These are phyloP conservation scores for Elaeis oleifera DNA, from an alignment of 202 grass and related monocot species.

Conservation along the genomic window DNA sequence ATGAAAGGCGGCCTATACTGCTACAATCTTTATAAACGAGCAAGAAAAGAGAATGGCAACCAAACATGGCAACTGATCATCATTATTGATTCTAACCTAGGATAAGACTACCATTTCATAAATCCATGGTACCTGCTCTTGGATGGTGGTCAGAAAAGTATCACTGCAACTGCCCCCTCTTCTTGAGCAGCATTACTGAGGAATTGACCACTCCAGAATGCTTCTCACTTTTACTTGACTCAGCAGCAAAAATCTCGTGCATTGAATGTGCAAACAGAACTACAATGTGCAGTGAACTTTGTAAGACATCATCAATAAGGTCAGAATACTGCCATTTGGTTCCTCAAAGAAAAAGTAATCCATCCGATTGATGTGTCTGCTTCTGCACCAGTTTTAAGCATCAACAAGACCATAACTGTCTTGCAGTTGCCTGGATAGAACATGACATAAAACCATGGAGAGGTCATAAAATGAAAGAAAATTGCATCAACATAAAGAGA, in stretches of 20 bases:
- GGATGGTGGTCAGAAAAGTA: constrained; percentile 41
- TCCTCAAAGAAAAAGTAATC: constrained; percentile 26
- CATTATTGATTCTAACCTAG: constrained; percentile 63
- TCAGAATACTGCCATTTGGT: constrained; percentile 44
- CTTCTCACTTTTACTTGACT: constrained; percentile 12
- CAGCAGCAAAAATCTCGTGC: constrained; percentile 62
- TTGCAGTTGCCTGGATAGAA: constrained; percentile 27
- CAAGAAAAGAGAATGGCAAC: constrained; percentile 35
- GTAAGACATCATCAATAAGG: constrained; percentile 52
- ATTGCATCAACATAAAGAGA: too few relatives aligned
- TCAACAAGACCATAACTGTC: constrained; percentile 23
- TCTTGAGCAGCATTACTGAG: constrained; percentile 34
- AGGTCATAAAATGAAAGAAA: too few relatives aligned
- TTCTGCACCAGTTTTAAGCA: constrained; percentile 34
- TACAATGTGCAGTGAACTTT: constrained; percentile 89
- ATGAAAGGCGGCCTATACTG: constrained; percentile 35
- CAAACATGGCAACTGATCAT: constrained; percentile 15
- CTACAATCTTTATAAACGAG: constrained; percentile 24
- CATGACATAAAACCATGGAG: too few relatives aligned
- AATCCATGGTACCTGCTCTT: constrained; percentile 39
- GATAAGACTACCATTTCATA: constrained; percentile 53
- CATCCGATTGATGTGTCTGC: constrained; percentile 41
- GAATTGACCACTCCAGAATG: constrained; percentile 32
- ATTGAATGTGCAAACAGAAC: constrained; percentile 61
- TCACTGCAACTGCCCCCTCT: constrained; percentile 11